Percentiles rank a stretch among this genome's conserved stretches.
Evolutionary conservation across 164 flowering plant species (phyloP).

Genomic region (Malania oleifera): DNA sequence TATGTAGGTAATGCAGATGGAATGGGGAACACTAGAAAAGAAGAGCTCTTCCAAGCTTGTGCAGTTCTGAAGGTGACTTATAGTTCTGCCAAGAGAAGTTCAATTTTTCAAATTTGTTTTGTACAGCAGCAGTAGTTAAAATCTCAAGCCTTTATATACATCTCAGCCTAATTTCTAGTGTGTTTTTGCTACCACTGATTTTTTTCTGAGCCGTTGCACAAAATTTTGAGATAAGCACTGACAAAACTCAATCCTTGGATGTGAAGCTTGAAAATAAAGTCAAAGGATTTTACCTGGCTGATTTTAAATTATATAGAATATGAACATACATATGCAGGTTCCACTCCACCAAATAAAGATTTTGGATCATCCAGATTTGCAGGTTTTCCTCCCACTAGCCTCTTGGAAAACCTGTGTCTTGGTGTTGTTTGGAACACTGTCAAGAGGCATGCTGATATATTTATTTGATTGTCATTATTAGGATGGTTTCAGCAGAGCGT

Average conservation of each 20-base stretch:
- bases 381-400: not conserved
- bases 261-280: no score
- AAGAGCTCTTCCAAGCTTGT: conserved; percentile 1
- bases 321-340: not conserved
- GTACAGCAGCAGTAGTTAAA: no score
- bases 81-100: not conserved
- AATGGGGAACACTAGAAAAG: not conserved
- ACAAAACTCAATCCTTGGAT: no score
- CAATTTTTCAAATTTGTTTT: no score
- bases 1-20: not conserved
- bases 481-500: conserved; percentile 5
- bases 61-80: not conserved
- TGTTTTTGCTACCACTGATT: not conserved
- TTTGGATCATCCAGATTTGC: conserved; percentile 6
- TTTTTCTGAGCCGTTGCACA: not conserved
- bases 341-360: not conserved
- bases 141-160: no score
- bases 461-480: not conserved
- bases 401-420: not conserved
- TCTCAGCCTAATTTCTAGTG: no score
- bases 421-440: not conserved
- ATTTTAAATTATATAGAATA: no score
- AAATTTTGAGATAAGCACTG: not conserved
- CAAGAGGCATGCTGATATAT: no score
- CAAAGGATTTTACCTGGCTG: no score